Evolutionary conservation across 768 basidiomycete species (phyloP).

Genomic region (Kwoniella dejecticola): DNA sequence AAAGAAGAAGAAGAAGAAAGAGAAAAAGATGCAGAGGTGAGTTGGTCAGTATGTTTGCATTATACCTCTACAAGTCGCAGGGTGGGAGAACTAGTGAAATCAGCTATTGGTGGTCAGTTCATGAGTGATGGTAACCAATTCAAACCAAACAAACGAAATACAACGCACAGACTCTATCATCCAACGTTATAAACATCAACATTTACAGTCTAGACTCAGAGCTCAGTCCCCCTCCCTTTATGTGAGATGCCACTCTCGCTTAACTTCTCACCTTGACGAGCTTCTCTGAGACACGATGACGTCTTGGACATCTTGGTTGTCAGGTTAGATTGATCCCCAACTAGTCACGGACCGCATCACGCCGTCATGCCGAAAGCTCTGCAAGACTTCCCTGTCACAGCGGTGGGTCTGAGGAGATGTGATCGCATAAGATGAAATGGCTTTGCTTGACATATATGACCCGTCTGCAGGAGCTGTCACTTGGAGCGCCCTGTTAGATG

Average conservation of each 20-base stretch:
- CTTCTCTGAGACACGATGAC: neutral
- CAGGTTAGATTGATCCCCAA: no score
- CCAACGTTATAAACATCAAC: constrained; percentile 9
- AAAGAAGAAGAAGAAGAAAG: constrained; percentile 4
- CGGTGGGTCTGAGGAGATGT: no score
- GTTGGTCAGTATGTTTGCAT: neutral
- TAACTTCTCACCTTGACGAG: neutral
- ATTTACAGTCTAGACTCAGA: neutral
- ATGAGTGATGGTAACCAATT: neutral
- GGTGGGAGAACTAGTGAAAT: no score
- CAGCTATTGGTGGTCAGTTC: no score
- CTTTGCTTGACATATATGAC: no score
- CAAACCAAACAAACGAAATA: neutral
- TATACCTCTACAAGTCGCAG: no score
- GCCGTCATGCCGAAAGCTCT: no score
- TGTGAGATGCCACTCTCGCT: neutral
- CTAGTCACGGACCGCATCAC: no score
- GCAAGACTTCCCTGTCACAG: neutral
- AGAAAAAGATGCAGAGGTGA: neutral
- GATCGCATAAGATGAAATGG: no score
- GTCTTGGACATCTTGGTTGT: constrained; percentile 4
- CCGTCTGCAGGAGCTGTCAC: no score
- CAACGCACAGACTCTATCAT: constrained; percentile 17
- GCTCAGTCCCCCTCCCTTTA: constrained; percentile 5
- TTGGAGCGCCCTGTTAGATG: no score